Evolutionary conservation across 768 basidiomycete genomes (phyloP), one percentile per base, ranked within the genome.

Genomic region (Russula vinacea): DNA sequence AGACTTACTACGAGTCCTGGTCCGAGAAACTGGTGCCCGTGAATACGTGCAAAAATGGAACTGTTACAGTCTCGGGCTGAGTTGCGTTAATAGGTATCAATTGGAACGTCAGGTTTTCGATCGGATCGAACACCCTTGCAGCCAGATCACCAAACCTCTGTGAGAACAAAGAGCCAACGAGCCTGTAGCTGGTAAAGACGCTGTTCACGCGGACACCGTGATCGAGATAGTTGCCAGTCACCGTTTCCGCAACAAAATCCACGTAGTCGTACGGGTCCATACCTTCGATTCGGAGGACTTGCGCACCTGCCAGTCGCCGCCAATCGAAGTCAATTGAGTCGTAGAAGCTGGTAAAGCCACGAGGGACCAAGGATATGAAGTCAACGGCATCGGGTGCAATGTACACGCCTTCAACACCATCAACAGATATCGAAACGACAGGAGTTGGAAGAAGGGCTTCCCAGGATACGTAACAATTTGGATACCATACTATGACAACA

Each of bases 121-220:
- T 76, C 13, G 78, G 76, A 13, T 83, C 81, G 64, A 81, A 80
- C 17, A 75, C 70, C 19, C 84, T 83, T 4, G 84, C 85, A 54
- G 85, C 85, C 32, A 85, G 74, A 59, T 78, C 78, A 26, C 80
- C 86, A 53, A 87, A 72, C 14, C 82, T 79, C 71, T 87, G 85
- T 19, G 83, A 84, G 68, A 81, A 85, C n/a, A 67, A 71, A 1
- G 76, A 76, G 9, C 74, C 78, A 10, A 68, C 64, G 42, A 76
- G 70, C 29, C 84, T 75, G 69, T 87, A 87, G 67, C 83, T 82
- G n/a, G 79, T 82, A 72, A 84, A 83, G 9, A 82, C 85, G 47
- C 82, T 83, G 74, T 87, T 87, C 42, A 86, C 80, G 35, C 86
- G 80, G 51, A 87, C 79, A 26, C 82, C 82, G 64, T 85, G 84